Evolutionary conservation across 164 flowering plant species (phyloP).

Genomic region (Chloranthus sessilifolius): DNA sequence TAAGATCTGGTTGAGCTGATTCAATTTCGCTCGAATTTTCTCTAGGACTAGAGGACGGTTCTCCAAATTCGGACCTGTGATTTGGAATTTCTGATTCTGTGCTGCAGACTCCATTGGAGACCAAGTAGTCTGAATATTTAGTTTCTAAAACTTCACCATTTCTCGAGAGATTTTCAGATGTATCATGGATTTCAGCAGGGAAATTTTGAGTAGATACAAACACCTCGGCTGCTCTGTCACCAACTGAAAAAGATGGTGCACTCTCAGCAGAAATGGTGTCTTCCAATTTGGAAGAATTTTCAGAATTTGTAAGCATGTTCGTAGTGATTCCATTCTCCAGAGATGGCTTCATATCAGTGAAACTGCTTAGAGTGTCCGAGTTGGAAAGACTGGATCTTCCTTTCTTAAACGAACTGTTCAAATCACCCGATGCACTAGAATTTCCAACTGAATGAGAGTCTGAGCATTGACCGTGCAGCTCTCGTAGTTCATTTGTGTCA

Average conservation of each 20-base stretch:
- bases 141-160: conserved; percentile 13
- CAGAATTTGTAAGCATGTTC: background rate
- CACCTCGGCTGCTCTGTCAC: conserved; percentile 28
- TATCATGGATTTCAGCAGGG: conserved; percentile 22
- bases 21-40: conserved; percentile 12
- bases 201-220: conserved; percentile 19
- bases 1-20: conserved; percentile 13
- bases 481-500: conserved; percentile 32
- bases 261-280: background rate
- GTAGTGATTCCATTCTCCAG: background rate
- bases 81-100: conserved; percentile 13
- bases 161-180: conserved; percentile 13
- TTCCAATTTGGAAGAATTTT: background rate
- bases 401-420: conserved; percentile 33
- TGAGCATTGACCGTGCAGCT: conserved; percentile 28
- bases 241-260: conserved; percentile 16
- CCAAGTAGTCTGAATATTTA: conserved; percentile 15
- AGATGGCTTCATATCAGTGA: conserved; percentile 23
- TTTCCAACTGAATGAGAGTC: conserved; percentile 53
- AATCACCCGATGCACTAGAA: conserved; percentile 53
- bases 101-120: conserved; percentile 6
- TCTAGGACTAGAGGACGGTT: conserved; percentile 25
- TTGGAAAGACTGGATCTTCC: conserved; percentile 33
- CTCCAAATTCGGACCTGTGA: conserved; percentile 24
- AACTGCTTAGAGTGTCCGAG: conserved; percentile 37